Percentiles rank a stretch among this genome's conserved stretches.
phyloP scores from a whole-genome alignment of 2,329 filamentous ascomycete genomes.

The Apiospora pterosperma region DNA sequence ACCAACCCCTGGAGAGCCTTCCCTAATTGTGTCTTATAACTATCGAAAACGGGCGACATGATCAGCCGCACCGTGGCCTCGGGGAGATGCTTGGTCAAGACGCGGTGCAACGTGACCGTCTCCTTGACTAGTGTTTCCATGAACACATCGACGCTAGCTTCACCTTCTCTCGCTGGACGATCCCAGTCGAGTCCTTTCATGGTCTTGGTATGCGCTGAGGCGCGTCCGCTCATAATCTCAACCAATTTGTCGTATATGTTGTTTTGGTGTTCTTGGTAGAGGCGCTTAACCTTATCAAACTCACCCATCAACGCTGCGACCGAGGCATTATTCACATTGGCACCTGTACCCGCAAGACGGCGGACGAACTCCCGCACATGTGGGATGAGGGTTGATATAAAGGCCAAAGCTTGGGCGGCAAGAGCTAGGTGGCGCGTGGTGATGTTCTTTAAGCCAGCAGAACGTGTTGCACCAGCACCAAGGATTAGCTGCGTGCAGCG shows the following conservation, averaged over 20 bases:
- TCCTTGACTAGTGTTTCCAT: conserved; percentile 88
- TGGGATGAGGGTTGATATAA: conserved; percentile 82
- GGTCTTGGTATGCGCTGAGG: conserved; percentile 67
- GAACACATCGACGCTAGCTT: conserved; percentile 58
- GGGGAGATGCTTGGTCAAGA: conserved; percentile 76
- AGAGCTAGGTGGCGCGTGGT: conserved; percentile 93
- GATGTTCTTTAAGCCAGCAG: conserved; percentile 91
- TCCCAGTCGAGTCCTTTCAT: conserved; percentile 79
- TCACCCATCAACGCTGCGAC: conserved; percentile 67
- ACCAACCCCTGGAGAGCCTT: conserved; percentile 64
- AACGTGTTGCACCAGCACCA: conserved; percentile 84
- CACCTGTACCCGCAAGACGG: conserved; percentile 59
- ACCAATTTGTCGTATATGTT: conserved; percentile 91
- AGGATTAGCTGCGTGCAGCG: conserved; percentile 95
- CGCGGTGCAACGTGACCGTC: conserved; percentile 78
- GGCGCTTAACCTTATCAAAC: conserved; percentile 81
- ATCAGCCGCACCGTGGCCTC: conserved; percentile 76
- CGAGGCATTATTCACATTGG: conserved; percentile 36
- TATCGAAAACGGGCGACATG: conserved; percentile 80
- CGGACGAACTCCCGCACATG: conserved; percentile 90
- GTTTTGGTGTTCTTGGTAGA: conserved; percentile 85
- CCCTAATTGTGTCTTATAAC: conserved; percentile 77
- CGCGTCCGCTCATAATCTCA: conserved; percentile 83
- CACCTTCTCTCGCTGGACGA: conserved; percentile 32
- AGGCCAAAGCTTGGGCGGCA: conserved; percentile 83